Evolutionary conservation across 192 early-diverging fungal species (phyloP), one percentile per base, ranked within the genome.

Genomic region (Rhizophagus sp.): DNA sequence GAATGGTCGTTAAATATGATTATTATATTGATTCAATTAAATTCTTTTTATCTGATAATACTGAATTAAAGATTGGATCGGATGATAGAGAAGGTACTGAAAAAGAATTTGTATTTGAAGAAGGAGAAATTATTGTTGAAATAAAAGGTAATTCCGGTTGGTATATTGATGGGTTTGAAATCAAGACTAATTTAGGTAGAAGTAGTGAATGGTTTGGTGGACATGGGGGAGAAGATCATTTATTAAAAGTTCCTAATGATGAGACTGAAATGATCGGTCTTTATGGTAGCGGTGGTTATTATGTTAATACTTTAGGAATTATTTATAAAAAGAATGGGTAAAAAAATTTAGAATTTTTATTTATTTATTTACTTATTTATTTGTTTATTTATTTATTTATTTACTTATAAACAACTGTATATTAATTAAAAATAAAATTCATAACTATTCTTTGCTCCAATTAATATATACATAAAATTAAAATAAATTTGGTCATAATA

Each of bases 111-210:
- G 44, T 41, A 2, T 84, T 92, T 36, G 77, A 75, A 1, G 76
- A 81, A 34, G 90, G 84, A 52, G 91, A 93, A 41, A 79, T 78
- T 3, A 76, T 92, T 52, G 80, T 79, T 17, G 73, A 84, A 25
- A 82, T 92, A 25, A 64, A 85, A 27, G 85, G 89, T 34, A 78
- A 81, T 17, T 78, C 84, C 6, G 91, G 91, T 33, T 83, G 78
- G 65, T 92, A 89, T 87, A 83, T 92, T 71, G 91, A 92, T 73
- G 90, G 91, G 0, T 49, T 92, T 3, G 88, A 90, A 82, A 85
- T 91, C 70, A 79, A 87, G 41, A 88, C 89, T 2, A 81, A 79
- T 27, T 75, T 73, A 24, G 90, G 91, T 52, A 83, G 81, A 30
- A 33, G 73, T 27, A 86, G 81, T 71, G 87, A 81, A 24, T 92